Base-by-base conservation (phyloP, 768 basidiomycete genomes). In the Russula sp. region DNA sequence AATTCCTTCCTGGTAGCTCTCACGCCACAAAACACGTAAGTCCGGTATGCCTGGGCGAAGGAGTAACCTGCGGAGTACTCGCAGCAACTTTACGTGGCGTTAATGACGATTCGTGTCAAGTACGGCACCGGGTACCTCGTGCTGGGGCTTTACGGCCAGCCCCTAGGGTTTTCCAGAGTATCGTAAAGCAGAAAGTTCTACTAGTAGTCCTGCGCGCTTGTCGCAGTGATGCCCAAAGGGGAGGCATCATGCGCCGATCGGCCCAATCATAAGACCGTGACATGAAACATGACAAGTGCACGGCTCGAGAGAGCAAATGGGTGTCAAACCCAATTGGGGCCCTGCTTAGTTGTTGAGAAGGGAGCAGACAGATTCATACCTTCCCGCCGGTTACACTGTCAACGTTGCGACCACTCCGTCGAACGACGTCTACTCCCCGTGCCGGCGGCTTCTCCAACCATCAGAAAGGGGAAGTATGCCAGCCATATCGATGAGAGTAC, bases 11-110 rank as follows among this genome's bases (percentile, higher is more conserved):
- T 62, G 46, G 61, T 46, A 53, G 43, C 56, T 53, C 61, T 58
- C 61, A 62, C 56, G 61, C 61, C 61, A 62, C 50, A 39, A 20
- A 53, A 53, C 29, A 62, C 61, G 61, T 62, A 62, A 62, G 45
- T 58, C 56, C 56, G 25, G 50, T 36, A 57, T 22, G 38, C 43
- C 46, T 14, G 49, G 49, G 34, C 22, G 49, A 32, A 59, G 25
- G 50, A 29, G 16, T 35, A 14, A 46, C 41, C 14, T 50, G 48
- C n/a, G 18, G 41, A 13, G 22, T 18, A 36, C 59, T 46, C 51
- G 51, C 59, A 42, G 50, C 34, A 52, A 46, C 35, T 53, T 60
- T 52, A 53, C 36, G 43, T 47, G 52, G 59, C 35, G 22, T 14
- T 52, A 13, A 34, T 38, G 51, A 39, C 13, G 36, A 60, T 54